phyloP scores from a whole-genome alignment of 306 rosid species.

The Quillaja saponaria region DNA sequence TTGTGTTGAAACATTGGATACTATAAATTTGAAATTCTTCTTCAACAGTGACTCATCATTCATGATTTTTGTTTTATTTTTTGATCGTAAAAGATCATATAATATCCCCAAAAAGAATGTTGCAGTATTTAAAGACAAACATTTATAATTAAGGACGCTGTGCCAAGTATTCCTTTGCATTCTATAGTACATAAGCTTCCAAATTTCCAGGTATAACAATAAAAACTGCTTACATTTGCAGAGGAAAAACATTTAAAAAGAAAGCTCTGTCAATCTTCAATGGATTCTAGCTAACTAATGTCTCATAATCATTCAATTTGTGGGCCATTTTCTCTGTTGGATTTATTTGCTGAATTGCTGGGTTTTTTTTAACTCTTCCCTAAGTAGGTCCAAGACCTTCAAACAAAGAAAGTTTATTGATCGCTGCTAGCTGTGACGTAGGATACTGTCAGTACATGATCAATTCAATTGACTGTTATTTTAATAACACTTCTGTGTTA shows the following conservation, averaged over 20 bases:
- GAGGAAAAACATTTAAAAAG: conserved; percentile 38
- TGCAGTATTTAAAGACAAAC: conserved; percentile 53
- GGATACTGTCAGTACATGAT: conserved; percentile 17
- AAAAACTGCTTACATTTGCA: conserved; percentile 29
- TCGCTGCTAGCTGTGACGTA: conserved; percentile 35
- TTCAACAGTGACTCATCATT: too few relatives aligned
- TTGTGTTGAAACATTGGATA: too few relatives aligned
- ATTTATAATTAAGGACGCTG: conserved; percentile 2
- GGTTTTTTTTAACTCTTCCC: conserved; percentile 43
- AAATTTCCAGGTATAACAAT: conserved; percentile 67
- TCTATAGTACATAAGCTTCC: conserved; percentile 56
- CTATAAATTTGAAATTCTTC: too few relatives aligned
- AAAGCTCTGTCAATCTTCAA: conserved; percentile 58
- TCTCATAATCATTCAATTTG: conserved; percentile 60
- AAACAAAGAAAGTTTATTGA: conserved; percentile 12
- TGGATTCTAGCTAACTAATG: conserved; percentile 60
- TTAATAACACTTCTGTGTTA: too few relatives aligned
- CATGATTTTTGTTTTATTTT: conserved; percentile 9
- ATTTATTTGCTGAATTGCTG: conserved; percentile 48
- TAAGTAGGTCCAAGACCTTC: conserved; percentile 36
- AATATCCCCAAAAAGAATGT: conserved; percentile 49
- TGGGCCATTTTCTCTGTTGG: conserved; percentile 53
- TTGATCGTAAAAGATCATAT: too few relatives aligned
- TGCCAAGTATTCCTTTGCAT: conserved; percentile 36
- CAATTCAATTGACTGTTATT: neutral